Conservation (phyloP, 2,329 filamentous ascomycete genomes). For the Blumeriella jaapii region DNA sequence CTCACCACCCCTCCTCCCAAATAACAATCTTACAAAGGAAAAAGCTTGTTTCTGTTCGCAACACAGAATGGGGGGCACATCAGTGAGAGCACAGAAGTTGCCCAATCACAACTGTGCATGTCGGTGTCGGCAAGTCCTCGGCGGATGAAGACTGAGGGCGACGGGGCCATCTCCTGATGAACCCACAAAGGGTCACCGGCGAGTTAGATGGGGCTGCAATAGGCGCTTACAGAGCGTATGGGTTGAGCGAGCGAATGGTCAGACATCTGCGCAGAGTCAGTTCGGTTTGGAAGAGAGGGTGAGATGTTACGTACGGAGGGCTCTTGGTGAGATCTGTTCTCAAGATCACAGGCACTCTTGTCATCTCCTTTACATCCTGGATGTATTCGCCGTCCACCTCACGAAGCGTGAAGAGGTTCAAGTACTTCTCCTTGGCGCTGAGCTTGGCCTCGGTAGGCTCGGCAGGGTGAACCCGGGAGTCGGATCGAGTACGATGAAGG, state of each 20-base stretch:
- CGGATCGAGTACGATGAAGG: constrained; percentile 81
- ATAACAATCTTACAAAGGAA: constrained; percentile 15
- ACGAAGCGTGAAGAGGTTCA: constrained; percentile 77
- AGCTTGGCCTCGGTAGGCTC: constrained; percentile 70
- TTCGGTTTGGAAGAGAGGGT: not conserved
- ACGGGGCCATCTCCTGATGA: not conserved
- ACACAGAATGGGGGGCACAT: constrained; percentile 4
- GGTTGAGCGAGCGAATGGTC: constrained; percentile 75
- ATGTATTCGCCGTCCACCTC: constrained; percentile 95
- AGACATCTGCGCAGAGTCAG: constrained; percentile 51
- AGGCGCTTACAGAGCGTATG: constrained; percentile 42
- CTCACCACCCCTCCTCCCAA: not conserved
- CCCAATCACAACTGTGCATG: constrained; percentile 3
- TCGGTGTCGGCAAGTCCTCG: constrained; percentile 1
- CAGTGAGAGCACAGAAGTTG: constrained; percentile 5
- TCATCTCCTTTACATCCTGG: constrained; percentile 97
- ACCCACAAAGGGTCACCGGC: constrained; percentile 2
- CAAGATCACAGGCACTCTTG: constrained; percentile 88
- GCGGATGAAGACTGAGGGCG: not conserved
- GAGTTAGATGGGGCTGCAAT: constrained; percentile 1
- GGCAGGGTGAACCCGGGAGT: constrained; percentile 72
- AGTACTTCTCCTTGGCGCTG: constrained; percentile 91
- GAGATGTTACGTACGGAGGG: constrained; percentile 70
- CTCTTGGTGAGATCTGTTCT: constrained; percentile 99
- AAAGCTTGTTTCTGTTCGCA: constrained; percentile 6